These are phyloP conservation scores for Thalassiosira exigua DNA, from an alignment of 352 stramenopile species.

Conservation along the genomic window DNA sequence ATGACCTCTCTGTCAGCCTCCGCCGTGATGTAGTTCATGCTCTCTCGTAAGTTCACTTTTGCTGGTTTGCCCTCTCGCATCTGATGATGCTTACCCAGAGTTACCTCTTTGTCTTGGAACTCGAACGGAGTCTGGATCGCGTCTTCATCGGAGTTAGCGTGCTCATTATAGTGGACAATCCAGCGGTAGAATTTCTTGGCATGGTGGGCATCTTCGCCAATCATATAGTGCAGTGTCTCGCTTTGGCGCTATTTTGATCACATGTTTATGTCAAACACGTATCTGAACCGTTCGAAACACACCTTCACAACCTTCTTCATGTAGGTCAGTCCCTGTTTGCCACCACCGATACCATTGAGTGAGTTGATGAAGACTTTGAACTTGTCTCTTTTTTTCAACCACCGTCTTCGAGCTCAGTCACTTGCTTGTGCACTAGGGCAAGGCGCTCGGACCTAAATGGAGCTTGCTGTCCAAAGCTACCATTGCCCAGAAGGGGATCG, in stretches of 20 bases:
- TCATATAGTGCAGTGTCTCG: conserved; percentile 10
- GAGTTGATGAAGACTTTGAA: conserved; percentile 14
- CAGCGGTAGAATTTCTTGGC: conserved; percentile 3
- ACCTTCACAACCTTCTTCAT: conserved; percentile 7
- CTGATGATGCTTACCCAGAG: conserved; percentile 7
- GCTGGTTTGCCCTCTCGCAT: neutral
- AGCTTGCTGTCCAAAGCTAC: conserved; percentile 15
- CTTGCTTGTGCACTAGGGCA: conserved; percentile 18
- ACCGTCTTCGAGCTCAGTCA: conserved; percentile 11
- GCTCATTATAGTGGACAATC: conserved; percentile 3
- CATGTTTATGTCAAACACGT: conserved; percentile 1
- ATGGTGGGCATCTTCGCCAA: conserved; percentile 11
- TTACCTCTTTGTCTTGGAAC: conserved; percentile 9
- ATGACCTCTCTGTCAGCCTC: conserved; percentile 4
- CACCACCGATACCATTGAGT: neutral
- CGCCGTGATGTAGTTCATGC: conserved; percentile 5
- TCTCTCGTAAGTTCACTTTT: neutral
- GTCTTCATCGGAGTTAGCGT: neutral
- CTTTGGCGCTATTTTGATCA: neutral
- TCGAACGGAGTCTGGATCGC: neutral
- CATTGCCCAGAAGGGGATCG: conserved; percentile 25
- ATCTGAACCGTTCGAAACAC: conserved; percentile 13
- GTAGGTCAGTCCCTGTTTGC: neutral
- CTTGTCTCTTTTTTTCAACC: conserved; percentile 14
- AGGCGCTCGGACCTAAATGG: conserved; percentile 8